phyloP scores from a whole-genome alignment of 768 basidiomycete genomes.

The Hemileccinum rubropunctum region DNA sequence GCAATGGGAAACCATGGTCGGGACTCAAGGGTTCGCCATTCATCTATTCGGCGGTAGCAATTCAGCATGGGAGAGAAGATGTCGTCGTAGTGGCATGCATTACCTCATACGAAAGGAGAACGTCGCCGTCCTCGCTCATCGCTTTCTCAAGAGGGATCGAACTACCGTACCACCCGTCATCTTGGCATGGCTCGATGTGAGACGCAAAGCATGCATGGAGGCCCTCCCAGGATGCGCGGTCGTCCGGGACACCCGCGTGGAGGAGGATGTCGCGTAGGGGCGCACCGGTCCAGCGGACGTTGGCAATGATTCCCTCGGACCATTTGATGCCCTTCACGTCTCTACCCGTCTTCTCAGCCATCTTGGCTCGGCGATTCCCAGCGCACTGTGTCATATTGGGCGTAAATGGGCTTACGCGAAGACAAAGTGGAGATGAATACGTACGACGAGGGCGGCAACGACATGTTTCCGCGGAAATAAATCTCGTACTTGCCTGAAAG shows the following conservation, averaged over 20 bases:
- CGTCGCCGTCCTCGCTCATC: slow-evolving; percentile 44
- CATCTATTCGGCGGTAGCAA: slow-evolving; percentile 40
- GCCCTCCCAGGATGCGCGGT: slow-evolving; percentile 18
- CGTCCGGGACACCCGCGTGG: slow-evolving; percentile 37
- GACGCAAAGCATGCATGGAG: slow-evolving; percentile 62
- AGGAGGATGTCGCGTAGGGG: slow-evolving; percentile 55
- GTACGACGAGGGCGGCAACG: slow-evolving; percentile 56
- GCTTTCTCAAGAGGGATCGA: slow-evolving; percentile 58
- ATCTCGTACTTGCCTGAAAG: slow-evolving; percentile 14
- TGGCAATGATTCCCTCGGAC: slow-evolving; percentile 68
- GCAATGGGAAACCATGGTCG: slow-evolving; percentile 64
- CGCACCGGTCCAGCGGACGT: slow-evolving; percentile 65
- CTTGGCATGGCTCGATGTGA: slow-evolving; percentile 56
- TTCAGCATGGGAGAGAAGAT: too few relatives aligned
- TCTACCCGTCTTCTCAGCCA: slow-evolving; percentile 49
- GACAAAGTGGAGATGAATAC: not conserved
- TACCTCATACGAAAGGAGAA: slow-evolving; percentile 64
- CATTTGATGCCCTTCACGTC: slow-evolving; percentile 58
- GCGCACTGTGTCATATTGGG: slow-evolving; percentile 42
- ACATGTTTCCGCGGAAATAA: slow-evolving; percentile 29
- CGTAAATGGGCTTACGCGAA: not conserved
- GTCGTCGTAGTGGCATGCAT: not conserved
- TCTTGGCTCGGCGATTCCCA: slow-evolving; percentile 65
- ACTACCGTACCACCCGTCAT: slow-evolving; percentile 60
- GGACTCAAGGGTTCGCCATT: slow-evolving; percentile 56